phyloP scores from a whole-genome alignment of 352 stramenopile species.

The Sclerospora graminicola region DNA sequence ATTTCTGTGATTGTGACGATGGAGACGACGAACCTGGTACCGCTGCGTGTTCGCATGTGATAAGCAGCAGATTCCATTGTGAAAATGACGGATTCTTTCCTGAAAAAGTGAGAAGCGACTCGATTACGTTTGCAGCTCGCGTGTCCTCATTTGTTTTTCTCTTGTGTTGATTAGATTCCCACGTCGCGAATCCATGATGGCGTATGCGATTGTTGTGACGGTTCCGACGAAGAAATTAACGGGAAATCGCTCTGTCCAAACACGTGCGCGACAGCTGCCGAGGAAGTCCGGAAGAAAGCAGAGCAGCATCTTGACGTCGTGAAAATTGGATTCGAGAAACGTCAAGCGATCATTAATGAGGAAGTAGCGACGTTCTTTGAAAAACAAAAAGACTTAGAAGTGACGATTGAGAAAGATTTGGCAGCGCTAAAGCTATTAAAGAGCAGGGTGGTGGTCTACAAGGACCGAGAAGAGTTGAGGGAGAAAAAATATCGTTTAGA shows the following conservation, averaged over 20 bases:
- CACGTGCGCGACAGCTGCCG: constrained; percentile 34
- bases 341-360: constrained; percentile 26
- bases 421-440: constrained; percentile 33
- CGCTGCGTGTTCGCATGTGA: constrained; percentile 57
- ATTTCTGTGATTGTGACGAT: constrained; percentile 90
- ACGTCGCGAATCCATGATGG: constrained; percentile 87
- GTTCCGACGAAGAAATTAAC: constrained; percentile 77
- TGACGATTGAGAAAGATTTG: constrained; percentile 25
- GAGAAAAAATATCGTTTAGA: constrained; percentile 47
- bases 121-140: not conserved
- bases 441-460: constrained; percentile 48
- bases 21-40: constrained; percentile 86
- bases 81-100: constrained; percentile 52
- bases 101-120: constrained; percentile 26
- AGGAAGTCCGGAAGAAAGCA: constrained; percentile 25
- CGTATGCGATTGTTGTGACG: constrained; percentile 97
- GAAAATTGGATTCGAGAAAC: constrained; percentile 33
- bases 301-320: constrained; percentile 30
- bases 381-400: constrained; percentile 16
- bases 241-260: constrained; percentile 23
- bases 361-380: constrained; percentile 40
- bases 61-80: constrained; percentile 55
- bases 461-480: constrained; percentile 50
- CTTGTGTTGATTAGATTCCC: constrained; percentile 33
- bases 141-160: not conserved